phyloP scores from a whole-genome alignment of 768 basidiomycete genomes.

The Mycena olivaceomarginata region DNA sequence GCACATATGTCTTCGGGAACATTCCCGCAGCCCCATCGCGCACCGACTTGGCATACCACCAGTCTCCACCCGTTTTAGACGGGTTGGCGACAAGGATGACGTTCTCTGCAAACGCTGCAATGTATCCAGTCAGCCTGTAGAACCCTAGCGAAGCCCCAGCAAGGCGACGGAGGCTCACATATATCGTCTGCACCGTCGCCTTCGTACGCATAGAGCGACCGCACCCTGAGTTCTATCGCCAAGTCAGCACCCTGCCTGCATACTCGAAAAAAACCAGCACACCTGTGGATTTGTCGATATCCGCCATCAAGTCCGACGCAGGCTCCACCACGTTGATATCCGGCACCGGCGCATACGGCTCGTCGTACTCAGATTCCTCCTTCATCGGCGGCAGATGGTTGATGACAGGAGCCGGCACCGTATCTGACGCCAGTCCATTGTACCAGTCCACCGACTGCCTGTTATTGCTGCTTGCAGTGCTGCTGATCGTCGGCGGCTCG shows the following conservation, averaged over 20 bases:
- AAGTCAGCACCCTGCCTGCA: conserved; percentile 9
- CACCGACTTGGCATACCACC: conserved; percentile 92
- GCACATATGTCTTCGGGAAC: conserved; percentile 94
- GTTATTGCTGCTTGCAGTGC: conserved; percentile 63
- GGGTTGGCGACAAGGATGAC: conserved; percentile 87
- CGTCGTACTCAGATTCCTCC: conserved; percentile 78
- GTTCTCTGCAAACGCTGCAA: conserved; percentile 87
- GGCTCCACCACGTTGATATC: conserved; percentile 74
- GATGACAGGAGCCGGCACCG: conserved; percentile 56
- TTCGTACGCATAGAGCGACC: conserved; percentile 90
- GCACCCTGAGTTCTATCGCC: conserved; percentile 79
- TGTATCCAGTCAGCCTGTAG: too few species aligned
- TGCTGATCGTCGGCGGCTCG: conserved; percentile 50
- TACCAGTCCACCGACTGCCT: conserved; percentile 96
- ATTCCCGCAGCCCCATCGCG: conserved; percentile 85
- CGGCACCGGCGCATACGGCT: conserved; percentile 62
- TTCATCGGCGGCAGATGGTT: conserved; percentile 70
- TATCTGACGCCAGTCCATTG: conserved; percentile 88
- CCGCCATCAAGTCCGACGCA: conserved; percentile 74
- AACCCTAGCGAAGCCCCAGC: neutral
- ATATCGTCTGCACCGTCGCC: conserved; percentile 94
- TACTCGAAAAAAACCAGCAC: conserved; percentile 47
- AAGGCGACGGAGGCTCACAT: conserved; percentile 66
- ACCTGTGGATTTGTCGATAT: conserved; percentile 83
- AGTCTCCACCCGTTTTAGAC: conserved; percentile 89